phyloP scores from a whole-genome alignment of 306 rosid species.

The Arachis stenosperma region DNA sequence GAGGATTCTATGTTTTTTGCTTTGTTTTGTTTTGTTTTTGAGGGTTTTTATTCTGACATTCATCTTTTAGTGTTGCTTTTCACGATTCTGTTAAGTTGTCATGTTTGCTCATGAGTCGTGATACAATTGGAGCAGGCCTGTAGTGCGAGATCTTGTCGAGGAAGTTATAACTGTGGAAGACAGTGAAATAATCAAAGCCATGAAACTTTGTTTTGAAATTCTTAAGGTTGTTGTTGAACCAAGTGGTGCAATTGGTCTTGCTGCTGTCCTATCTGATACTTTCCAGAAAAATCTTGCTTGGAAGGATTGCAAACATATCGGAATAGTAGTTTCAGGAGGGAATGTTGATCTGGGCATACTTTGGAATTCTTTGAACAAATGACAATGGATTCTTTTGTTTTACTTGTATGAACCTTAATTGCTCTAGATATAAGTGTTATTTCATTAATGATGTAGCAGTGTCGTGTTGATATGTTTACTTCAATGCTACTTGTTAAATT shows the following conservation, averaged over 20 bases:
- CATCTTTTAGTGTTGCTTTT: conserved; percentile 12
- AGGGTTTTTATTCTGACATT: neutral
- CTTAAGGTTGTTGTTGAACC: conserved; percentile 87
- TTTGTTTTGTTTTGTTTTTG: neutral
- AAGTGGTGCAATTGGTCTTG: conserved; percentile 96
- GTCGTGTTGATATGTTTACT: conserved; percentile 2
- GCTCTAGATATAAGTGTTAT: conserved; percentile 4
- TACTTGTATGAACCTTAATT: conserved; percentile 30
- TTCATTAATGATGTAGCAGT: conserved; percentile 15
- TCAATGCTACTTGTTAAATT: conserved; percentile 27
- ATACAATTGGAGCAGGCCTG: conserved; percentile 63
- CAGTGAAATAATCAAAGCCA: conserved; percentile 74
- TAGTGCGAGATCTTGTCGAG: conserved; percentile 84
- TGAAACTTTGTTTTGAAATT: conserved; percentile 77
- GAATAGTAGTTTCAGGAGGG: conserved; percentile 88
- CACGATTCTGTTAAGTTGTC: conserved; percentile 19
- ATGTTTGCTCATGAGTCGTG: conserved; percentile 12
- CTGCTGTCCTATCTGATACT: conserved; percentile 78
- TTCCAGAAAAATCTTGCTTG: conserved; percentile 71
- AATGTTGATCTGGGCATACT: conserved; percentile 74
- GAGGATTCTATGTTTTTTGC: neutral
- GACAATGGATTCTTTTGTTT: conserved; percentile 32
- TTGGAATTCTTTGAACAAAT: conserved; percentile 67
- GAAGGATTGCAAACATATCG: conserved; percentile 72
- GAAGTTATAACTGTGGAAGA: conserved; percentile 78